These are phyloP conservation scores for Nasturtium officinale DNA, from an alignment of 345 rosid species.

Conservation along the genomic window DNA sequence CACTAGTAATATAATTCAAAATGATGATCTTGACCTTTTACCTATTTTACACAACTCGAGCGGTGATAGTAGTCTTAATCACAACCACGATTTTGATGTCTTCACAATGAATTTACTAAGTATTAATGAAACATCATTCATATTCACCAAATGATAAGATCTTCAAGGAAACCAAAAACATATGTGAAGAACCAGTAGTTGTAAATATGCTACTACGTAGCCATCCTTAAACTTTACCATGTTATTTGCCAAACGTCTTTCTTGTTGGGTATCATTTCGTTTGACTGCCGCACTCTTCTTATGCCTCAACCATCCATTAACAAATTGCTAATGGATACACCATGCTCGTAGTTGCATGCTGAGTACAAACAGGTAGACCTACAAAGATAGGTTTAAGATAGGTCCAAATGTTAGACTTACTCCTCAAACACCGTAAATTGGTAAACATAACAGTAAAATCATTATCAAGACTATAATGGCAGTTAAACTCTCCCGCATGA, in stretches of 20 bases:
- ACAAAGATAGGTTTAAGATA: conserved; percentile 7
- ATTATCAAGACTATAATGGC: not conserved
- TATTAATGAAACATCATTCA: not conserved
- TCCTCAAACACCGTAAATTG: not conserved
- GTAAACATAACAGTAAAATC: not conserved
- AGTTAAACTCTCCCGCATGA: conserved; percentile 11
- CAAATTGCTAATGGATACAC: not conserved
- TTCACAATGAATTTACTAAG: not conserved
- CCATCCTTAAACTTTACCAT: conserved; percentile 5
- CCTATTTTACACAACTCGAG: not conserved
- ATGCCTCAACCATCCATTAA: not conserved
- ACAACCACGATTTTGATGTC: not conserved
- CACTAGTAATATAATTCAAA: not conserved
- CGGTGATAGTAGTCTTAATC: not conserved
- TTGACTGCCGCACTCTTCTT: not conserved
- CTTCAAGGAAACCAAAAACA: not conserved
- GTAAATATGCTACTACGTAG: not conserved
- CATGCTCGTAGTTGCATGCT: conserved; percentile 2
- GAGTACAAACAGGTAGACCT: conserved; percentile 8
- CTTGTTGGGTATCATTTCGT: conserved; percentile 5
- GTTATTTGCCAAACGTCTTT: not conserved
- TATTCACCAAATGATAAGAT: not conserved
- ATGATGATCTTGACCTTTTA: too few relatives aligned
- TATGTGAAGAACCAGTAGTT: not conserved
- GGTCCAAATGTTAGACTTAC: conserved; percentile 27